Evolutionary conservation across 2,329 filamentous ascomycete species (phyloP), one percentile per base, ranked within the genome.

Genomic region (Fusarium virguliforme): DNA sequence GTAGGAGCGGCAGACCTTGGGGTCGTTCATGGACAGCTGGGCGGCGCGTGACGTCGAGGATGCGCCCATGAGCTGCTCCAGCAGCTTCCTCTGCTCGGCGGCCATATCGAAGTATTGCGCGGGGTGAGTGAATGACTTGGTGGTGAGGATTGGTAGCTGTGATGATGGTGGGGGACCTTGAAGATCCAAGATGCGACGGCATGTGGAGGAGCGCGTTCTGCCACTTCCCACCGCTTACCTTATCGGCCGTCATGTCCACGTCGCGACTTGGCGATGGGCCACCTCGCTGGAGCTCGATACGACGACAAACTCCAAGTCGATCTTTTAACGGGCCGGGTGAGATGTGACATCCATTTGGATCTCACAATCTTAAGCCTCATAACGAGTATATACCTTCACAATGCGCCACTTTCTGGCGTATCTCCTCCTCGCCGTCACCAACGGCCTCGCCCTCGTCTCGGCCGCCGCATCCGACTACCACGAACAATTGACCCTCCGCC

Each of bases 71-170:
- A 96, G 91, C 87, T 99, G 96, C 90, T 98, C 96, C 62, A 99
- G 93, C 87, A 98, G 92, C 89, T 97, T 97, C 80, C 96, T 91
- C 84, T 98, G 95, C 90, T 99, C 96, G 73, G 95, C 95, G 62
- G 95, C 95, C 95, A 98, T 74, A 9, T 7, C 56, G 46, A 32
- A 18, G 4, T n/a, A 48, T 18, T 34, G 41, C 18, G 50, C 38
- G 24, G n/a, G 6, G 5, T 8, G 18, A 28, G 35, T 26, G 4
- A 13, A 8, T 40, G 6, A 24, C 8, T 22, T 30, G 10, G 2
- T 24, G 6, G 32, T 40, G 28, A 34, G 40, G 22, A 28, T 50
- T 37, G 63, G 54, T 18, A 56, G 59, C 41, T 64, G 63, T 70
- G 60, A 18, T 62, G 67, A 46, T 32, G 60, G 72, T 62, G 73